phyloP scores from a whole-genome alignment of 2,329 filamentous ascomycete genomes.

The Fusarium heterosporum region DNA sequence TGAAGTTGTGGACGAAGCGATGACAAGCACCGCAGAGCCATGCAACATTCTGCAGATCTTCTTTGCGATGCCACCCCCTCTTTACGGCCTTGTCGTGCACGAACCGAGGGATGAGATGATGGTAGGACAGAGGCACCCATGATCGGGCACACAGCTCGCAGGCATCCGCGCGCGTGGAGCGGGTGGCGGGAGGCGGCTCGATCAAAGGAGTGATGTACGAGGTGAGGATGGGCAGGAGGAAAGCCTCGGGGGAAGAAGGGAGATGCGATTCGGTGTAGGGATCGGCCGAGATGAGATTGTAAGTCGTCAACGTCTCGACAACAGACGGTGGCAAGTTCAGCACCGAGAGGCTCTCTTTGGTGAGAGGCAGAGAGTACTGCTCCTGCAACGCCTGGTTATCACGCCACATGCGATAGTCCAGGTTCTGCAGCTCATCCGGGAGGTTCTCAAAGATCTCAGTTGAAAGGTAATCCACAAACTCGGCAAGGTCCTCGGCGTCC shows the following conservation, averaged over 20 bases:
- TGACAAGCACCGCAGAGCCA: constrained; percentile 90
- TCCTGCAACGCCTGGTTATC: constrained; percentile 59
- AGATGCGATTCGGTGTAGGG: constrained; percentile 48
- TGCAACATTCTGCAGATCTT: constrained; percentile 81
- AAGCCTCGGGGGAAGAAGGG: constrained; percentile 59
- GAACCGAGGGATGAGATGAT: constrained; percentile 84
- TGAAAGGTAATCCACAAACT: constrained; percentile 86
- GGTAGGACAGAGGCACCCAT: constrained; percentile 83
- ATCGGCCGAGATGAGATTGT: constrained; percentile 68
- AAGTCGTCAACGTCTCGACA: constrained; percentile 74
- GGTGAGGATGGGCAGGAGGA: constrained; percentile 73
- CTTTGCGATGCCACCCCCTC: constrained; percentile 81
- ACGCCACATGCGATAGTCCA: constrained; percentile 69
- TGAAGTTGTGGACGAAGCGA: constrained; percentile 81
- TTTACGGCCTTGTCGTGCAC: constrained; percentile 82
- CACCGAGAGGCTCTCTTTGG: constrained; percentile 62
- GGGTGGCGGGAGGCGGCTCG: constrained; percentile 72
- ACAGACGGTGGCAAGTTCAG: constrained; percentile 67
- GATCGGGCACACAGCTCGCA: constrained; percentile 83
- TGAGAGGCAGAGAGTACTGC: constrained; percentile 69
- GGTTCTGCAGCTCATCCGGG: constrained; percentile 68
- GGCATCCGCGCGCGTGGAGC: constrained; percentile 63
- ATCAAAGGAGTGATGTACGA: constrained; percentile 70
- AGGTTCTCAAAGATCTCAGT: constrained; percentile 74
- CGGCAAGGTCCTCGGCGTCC: constrained; percentile 75